Base-by-base conservation (phyloP, 2,329 filamentous ascomycete species). In the Ascochyta koolunga region DNA sequence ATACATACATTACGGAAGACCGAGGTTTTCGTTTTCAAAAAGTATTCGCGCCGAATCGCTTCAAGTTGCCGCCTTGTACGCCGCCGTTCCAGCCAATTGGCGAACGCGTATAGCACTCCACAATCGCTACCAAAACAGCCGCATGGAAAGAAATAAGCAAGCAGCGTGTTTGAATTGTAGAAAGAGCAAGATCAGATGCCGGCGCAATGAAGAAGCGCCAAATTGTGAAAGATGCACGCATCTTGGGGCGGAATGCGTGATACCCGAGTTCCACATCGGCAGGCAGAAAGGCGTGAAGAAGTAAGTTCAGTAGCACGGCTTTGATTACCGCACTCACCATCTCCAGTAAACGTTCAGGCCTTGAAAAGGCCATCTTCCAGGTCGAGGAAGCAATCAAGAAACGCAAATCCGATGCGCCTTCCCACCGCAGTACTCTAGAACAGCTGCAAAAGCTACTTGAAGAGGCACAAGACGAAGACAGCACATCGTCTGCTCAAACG, bases 241-340 rank as follows among this genome's bases (percentile, higher is more conserved):
- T 65, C 76, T 82, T 7, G 79, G 82, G 29, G 69, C 76, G 13
- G 85, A 89, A 54, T 91, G 88, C 68, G 77, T 89, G 5, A 84
- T 89, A 2, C 88, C 68, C 83, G n/a, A 65, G 21, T 89, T 90
- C 67, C 87, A 90, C 58, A 82, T 89, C 4, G 88, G 88, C 7
- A 80, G 89, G 43, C 87, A 89, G 67, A 90, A 90, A 68, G 89
- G 88, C 19, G 88, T 90, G 56, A 91, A 90, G 72, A 91, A 91
- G 88, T 88, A 74, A 74, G 79, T 37, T 22, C 13, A 7, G 5
- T 21, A 16, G 16, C 24, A 13, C 13, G 7, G 31, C 4, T 29
- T 25, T n/a, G 8, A 31, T 7, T 6, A 13, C 18, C 7, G 1
- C 22, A 15, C 8, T 39, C 1, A 32, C 3, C 44, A 25, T 49